Evolutionary conservation across 208 protist genomes (phyloP).

Genomic region (Trypanosoma mega): DNA sequence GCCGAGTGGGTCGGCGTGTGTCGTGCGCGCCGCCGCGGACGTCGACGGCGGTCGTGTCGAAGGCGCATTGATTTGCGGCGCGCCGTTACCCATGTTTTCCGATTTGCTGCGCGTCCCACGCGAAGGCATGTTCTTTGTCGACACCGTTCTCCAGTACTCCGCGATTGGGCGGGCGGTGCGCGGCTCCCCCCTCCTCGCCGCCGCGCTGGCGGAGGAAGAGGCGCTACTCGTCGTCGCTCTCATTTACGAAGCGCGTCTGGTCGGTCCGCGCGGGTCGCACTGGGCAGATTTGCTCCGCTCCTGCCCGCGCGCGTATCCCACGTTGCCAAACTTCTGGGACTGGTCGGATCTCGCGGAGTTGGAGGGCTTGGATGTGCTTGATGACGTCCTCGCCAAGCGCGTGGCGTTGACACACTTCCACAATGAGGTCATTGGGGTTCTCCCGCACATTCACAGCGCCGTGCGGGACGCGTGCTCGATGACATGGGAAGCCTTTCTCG

Average conservation of each 20-base stretch:
- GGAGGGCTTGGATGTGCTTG: slow-evolving; percentile 74
- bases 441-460: slow-evolving; percentile 39
- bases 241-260: slow-evolving; percentile 73
- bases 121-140: slow-evolving; percentile 59
- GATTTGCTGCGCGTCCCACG: slow-evolving; percentile 77
- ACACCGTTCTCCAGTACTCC: slow-evolving; percentile 51
- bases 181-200: slow-evolving; percentile 29
- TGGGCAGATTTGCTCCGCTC: slow-evolving; percentile 55
- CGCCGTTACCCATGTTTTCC: slow-evolving; percentile 43
- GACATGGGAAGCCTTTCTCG: slow-evolving; percentile 20
- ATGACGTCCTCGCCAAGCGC: slow-evolving; percentile 70
- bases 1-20: neutral
- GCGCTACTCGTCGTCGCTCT: slow-evolving; percentile 76
- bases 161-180: slow-evolving; percentile 54
- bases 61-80: slow-evolving; percentile 61
- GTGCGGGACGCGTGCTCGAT: slow-evolving; percentile 24
- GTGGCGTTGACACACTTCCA: slow-evolving; percentile 49
- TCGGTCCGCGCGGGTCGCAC: slow-evolving; percentile 44
- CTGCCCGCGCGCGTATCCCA: slow-evolving; percentile 69
- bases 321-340: slow-evolving; percentile 71
- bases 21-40: slow-evolving; percentile 15
- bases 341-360: slow-evolving; percentile 67
- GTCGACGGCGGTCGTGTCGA: slow-evolving; percentile 45
- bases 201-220: slow-evolving; percentile 61
- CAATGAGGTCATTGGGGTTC: slow-evolving; percentile 33